phyloP scores from a whole-genome alignment of 176 grass and related monocot species.

The Avena insularis region DNA sequence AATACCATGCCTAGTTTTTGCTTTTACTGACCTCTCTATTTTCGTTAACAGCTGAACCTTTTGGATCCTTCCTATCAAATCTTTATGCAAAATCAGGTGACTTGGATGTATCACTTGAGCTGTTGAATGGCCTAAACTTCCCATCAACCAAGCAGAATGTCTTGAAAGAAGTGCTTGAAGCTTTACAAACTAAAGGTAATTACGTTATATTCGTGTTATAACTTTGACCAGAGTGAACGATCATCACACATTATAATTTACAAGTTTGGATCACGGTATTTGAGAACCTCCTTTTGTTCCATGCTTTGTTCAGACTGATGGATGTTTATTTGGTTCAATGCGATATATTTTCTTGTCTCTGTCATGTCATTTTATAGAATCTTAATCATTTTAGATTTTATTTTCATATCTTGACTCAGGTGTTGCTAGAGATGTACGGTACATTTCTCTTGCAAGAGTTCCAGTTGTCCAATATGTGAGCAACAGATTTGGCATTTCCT shows the following conservation, averaged over 20 bases:
- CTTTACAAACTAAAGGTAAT: conserved; percentile 52
- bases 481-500: conserved; percentile 67
- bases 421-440: conserved; percentile 53
- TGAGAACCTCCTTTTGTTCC: background rate
- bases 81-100: conserved; percentile 92
- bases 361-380: background rate
- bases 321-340: background rate
- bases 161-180: conserved; percentile 60
- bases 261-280: background rate
- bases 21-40: conserved; percentile 27
- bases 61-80: conserved; percentile 92
- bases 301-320: background rate
- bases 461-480: conserved; percentile 77
- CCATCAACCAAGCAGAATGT: conserved; percentile 43
- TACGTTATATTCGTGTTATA: background rate
- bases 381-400: conserved; percentile 14
- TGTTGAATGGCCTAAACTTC: background rate
- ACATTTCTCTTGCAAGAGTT: conserved; percentile 80
- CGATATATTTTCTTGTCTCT: background rate
- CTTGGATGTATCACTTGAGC: conserved; percentile 82
- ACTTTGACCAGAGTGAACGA: no score
- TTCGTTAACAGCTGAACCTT: conserved; percentile 65
- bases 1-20: background rate
- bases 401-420: conserved; percentile 54
- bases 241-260: no score